Evolutionary conservation across 1,139 yeast genomes (phyloP), one percentile per base, ranked within the genome.

Genomic region (Debaryomyces coudertii): DNA sequence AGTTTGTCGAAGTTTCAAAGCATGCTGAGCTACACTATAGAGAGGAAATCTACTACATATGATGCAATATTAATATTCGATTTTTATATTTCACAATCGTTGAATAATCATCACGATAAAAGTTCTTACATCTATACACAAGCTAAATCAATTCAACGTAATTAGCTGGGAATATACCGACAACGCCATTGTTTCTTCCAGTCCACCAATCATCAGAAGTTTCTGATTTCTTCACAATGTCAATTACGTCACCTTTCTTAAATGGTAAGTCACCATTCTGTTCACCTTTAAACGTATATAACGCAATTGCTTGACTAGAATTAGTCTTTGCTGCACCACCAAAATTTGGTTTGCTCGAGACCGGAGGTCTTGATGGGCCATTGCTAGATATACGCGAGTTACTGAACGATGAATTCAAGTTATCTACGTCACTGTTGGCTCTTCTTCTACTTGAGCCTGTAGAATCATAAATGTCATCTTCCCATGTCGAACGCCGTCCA

Each of bases 131-230:
- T 34, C 43, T 40, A 33, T 33, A 31, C n/a, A 38, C 16, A 9
- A 27, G 23, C 63, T 62, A 86, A 47, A 88, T 86, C 58, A 90
- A 68, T 60, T 90, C 95, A 36, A 93, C 97, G 61, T 93, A 93
- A 63, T 93, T 93, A 2, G 99, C 99, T 7, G 99, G 99, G 77
- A 93, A 93, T 22, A 92, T 90, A 42, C 99, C 99, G 53, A 89
- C 87, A 47, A 68, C 69, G 5, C 95, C 95, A 56, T 87, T 87
- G 49, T 83, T 75, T 61, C 87, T 82, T 15, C 99, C 99, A 0
- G 97, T 90, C 99, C 99, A 93, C 99, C 99, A 93, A 63, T 93
- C 99, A 63, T 93, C 96, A 42, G 83, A 81, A 9, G 96, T 86
- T 12, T 87, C 90, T 11, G 95, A 82, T 65, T 87, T 89, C 65